Evolutionary conservation across 2,329 filamentous ascomycete genomes (phyloP).

Genomic region (Penicillium griseofulvum): DNA sequence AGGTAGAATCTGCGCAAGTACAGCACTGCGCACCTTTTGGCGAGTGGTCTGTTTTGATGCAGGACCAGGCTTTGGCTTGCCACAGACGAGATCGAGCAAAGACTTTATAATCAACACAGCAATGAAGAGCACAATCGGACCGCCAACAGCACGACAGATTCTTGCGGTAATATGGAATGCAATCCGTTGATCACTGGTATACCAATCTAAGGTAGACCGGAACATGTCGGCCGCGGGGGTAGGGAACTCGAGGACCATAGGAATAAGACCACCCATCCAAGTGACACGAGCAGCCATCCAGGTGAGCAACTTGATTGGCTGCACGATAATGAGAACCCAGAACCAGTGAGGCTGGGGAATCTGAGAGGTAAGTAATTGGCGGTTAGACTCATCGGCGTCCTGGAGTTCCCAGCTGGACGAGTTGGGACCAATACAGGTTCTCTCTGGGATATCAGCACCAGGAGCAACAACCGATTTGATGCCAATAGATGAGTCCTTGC

Average conservation of each 20-base stretch:
- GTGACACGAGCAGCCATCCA: constrained; percentile 48
- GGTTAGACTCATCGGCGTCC: constrained; percentile 48
- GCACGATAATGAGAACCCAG: constrained; percentile 43
- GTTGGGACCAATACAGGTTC: constrained; percentile 56
- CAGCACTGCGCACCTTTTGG: constrained; percentile 18
- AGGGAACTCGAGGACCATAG: constrained; percentile 18
- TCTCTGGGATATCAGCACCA: constrained; percentile 49
- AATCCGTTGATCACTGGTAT: constrained; percentile 15
- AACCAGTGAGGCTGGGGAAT: constrained; percentile 48
- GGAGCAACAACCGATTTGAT: constrained; percentile 52
- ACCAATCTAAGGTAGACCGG: constrained; percentile 16
- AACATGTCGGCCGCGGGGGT: constrained; percentile 13
- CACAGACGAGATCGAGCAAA: constrained; percentile 17
- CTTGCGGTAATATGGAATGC: constrained; percentile 18
- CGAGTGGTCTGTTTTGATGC: constrained; percentile 14
- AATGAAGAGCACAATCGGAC: constrained; percentile 15
- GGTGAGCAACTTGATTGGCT: constrained; percentile 43
- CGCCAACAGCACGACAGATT: constrained; percentile 18
- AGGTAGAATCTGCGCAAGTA: constrained; percentile 40
- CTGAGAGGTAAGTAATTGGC: constrained; percentile 42
- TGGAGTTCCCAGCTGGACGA: constrained; percentile 57
- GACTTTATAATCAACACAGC: constrained; percentile 11
- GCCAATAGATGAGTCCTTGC: constrained; percentile 49
- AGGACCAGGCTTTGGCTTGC: constrained; percentile 18
- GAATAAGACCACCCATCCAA: constrained; percentile 36